Base-by-base conservation (phyloP, 192 early-diverging fungal species). In the Helicostylum pulchrum region DNA sequence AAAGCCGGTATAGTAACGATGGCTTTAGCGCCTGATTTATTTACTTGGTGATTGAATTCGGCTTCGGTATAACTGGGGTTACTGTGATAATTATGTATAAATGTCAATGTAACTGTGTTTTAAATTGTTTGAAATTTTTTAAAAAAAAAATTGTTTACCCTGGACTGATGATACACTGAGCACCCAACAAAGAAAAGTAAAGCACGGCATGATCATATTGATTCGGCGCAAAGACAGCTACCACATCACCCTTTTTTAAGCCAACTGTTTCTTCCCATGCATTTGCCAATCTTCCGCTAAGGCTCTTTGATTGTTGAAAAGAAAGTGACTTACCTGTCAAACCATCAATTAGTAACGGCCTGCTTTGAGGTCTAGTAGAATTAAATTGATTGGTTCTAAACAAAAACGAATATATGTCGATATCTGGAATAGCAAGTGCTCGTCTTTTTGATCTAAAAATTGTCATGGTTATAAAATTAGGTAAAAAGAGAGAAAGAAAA, bases 181-280 rank as follows among this genome's bases (percentile, higher is more conserved):
- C 83, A 68, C 80, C 80, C 14, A 90, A 76, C 31, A 71, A 14
- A 2, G 70, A 71, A 20, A 83, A 77, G 45, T 87, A 87, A 32
- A 90, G 74, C 7, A 85, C 67, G 7, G 84, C 85, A 20, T 86
- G 66, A 34, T 89, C 85, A 71, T 85, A 84, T 43, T 81, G 76
- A 73, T 93, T 94, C 31, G 87, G 90, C 6, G 88, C 70, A 45
- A 87, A 80, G 12, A 90, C 66, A 19, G 81, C 87, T 21, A 93
- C 69, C 5, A 88, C 82, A 53, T 92, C 87, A 32, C 88, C 87
- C 32, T 78, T 82, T 45, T 81, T 77, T 55, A 94, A 77, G 6
- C 78, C 78, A 10, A 85, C 59, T 6, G 47, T 78, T 53, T 75
- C 71, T 66, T 54, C 61, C 64, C 83, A 77, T 52, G 83, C 87